phyloP scores from a whole-genome alignment of 805 yeast species.

The Zygoascus flipseniorum region DNA sequence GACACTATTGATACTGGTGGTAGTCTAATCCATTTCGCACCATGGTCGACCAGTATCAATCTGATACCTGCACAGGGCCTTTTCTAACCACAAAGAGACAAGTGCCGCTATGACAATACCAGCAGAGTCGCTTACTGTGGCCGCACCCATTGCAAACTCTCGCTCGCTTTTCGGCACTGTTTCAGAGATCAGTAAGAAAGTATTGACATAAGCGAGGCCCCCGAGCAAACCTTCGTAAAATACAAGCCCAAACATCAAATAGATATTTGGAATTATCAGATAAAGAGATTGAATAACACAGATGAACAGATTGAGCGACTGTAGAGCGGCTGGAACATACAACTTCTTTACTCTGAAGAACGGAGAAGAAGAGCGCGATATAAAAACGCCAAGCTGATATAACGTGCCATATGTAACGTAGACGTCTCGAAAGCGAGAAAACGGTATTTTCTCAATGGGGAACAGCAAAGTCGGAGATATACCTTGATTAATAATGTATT shows the following conservation, averaged over 20 bases:
- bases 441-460: slow-evolving; percentile 64
- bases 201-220: slow-evolving; percentile 84
- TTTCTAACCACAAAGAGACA: slow-evolving; percentile 67
- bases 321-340: slow-evolving; percentile 58
- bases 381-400: slow-evolving; percentile 87
- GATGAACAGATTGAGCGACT: slow-evolving; percentile 50
- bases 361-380: slow-evolving; percentile 77
- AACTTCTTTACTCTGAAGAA: slow-evolving; percentile 51
- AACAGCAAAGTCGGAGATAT: slow-evolving; percentile 81
- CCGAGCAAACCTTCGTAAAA: slow-evolving; percentile 86
- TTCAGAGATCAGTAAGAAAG: slow-evolving; percentile 71
- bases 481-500: slow-evolving; percentile 87
- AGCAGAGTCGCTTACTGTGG: slow-evolving; percentile 72
- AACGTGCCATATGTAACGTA: slow-evolving; percentile 87
- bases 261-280: slow-evolving; percentile 50
- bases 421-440: slow-evolving; percentile 65
- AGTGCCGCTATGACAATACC: slow-evolving; percentile 81
- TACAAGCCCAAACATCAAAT: slow-evolving; percentile 51
- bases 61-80: slow-evolving; percentile 62
- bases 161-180: slow-evolving; percentile 42
- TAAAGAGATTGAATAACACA: slow-evolving; percentile 58
- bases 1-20: background rate
- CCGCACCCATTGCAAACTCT: slow-evolving; percentile 77
- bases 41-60: slow-evolving; percentile 66
- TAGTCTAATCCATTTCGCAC: slow-evolving; percentile 42